Base-by-base conservation (phyloP, 2,329 filamentous ascomycete species). In the Dactylonectria estremocensis region DNA sequence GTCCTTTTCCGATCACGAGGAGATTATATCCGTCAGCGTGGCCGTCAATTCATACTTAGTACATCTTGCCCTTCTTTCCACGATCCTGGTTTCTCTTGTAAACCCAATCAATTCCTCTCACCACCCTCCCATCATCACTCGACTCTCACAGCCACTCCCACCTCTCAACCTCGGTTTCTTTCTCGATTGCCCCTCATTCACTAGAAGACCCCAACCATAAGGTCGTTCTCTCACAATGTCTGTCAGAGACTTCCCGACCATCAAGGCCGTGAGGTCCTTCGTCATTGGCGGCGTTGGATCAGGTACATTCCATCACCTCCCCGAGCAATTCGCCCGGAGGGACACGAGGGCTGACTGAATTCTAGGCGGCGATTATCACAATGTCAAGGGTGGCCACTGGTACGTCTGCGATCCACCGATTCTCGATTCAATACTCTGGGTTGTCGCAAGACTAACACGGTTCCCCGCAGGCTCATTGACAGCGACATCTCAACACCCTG, bases 401-500 rank as follows among this genome's bases (percentile, higher is more conserved):
- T 91, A 81, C 28, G 67, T 20, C 24, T 53, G 54, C 31, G 55
- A 61, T 50, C 55, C 22, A 5, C 40, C 45, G 31, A 22, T 46
- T 31, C 52, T 40, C 46, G 18, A 22, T 14, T 31, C 28, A 52
- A 28, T 20, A 24, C 6, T 14, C 31, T 35, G 8, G 33, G 18
- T 31, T 9, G 16, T 7, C 33, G 37, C 37, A 52, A 57, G 40
- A 40, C 64, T 66, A 52, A 66, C 35, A 10, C 50, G 14, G 7
- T n/a, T 5, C n/a, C 45, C 55, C 85, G 24, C 81, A 97, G 95
- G 95, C 86, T 98, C 74, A 93, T 98, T 72, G 95, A 97, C 83
- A 92, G 92, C 69, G 91, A 95, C 74, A 98, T 98, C 79, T 95
- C 95, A 2, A 98, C 95, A 1, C 95, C 95, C 7, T 97, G 95